Evolutionary conservation across 208 protist species (phyloP), one percentile per base, ranked within the genome.

Genomic region (Leishmania turanica): DNA sequence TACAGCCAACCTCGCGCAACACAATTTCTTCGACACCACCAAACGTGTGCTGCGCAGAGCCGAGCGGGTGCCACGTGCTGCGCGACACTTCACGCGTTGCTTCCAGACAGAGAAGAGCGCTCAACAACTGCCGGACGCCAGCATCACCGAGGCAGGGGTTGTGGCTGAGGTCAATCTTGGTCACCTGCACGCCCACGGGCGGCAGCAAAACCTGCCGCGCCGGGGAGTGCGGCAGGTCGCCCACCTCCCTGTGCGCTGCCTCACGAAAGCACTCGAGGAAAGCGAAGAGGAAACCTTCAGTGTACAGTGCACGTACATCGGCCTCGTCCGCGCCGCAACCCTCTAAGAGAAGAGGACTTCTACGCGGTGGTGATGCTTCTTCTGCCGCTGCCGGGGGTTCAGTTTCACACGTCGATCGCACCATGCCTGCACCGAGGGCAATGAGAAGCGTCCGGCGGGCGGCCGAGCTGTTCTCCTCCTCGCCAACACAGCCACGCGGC

Each of bases 141-240:
- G 42, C 7, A 65, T 76, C 77, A 1, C 80, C 76, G 45, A 87
- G 7, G 66, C 64, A 31, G 13, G 58, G 5, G 24, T 78, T 87
- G 65, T 87, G 56, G 27, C 83, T 89, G 17, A 89, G 58, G 58
- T 89, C 86, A 21, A 87, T 40, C 27, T 73, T 69, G 2, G 79
- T 84, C 4, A 88, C 19, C 27, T 75, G 73, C 2, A 42, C 49
- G 31, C 70, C 40, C 21, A 79, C 4, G 17, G 11, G 34, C 21
- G 65, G 51, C 27, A 13, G 49, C 27, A 65, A 15, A 8, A 40
- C 31, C 13, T 40, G 31, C 13, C n/a, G 31, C 31, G 9, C 74
- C 62, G 45, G 40, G 51, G 71, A 62, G 49, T 54, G n/a, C 40
- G 19, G 7, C n/a, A 19, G 24, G n/a, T 65, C 58, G 3, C 64